These are phyloP conservation scores for Mercurialis annua DNA, from an alignment of 345 rosid species.

Conservation along the genomic window DNA sequence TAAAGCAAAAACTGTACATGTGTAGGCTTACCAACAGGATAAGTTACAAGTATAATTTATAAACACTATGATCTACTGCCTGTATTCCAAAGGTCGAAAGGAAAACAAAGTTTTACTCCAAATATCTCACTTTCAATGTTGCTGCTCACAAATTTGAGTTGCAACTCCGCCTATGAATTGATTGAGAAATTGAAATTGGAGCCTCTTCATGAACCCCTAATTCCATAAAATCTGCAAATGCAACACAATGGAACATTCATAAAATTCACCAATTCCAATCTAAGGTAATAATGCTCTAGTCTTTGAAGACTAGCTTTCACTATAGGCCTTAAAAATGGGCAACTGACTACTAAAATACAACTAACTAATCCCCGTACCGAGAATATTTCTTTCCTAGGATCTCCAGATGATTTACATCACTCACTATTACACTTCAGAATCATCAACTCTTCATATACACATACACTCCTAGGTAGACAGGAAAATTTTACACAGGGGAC, in stretches of 20 bases:
- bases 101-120: background rate
- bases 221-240: conserved; percentile 10
- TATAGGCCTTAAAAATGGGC: background rate
- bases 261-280: background rate
- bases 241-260: background rate
- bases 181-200: background rate
- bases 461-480: too few relatives aligned
- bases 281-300: background rate
- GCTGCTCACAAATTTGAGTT: background rate
- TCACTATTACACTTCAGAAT: too few relatives aligned
- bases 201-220: conserved; percentile 4
- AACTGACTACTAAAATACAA: too few relatives aligned
- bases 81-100: background rate
- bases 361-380: too few relatives aligned
- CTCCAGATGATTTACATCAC: too few relatives aligned
- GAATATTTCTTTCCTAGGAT: too few relatives aligned
- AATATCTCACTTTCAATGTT: background rate
- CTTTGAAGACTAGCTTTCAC: background rate
- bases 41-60: background rate
- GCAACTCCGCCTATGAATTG: background rate
- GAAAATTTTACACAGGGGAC: too few relatives aligned
- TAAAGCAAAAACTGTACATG: conserved; percentile 5
- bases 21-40: background rate
- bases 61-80: background rate
- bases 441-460: too few relatives aligned